Evolutionary conservation across 768 basidiomycete species (phyloP), one percentile per base, ranked within the genome.

Genomic region (Podaxis sp.): DNA sequence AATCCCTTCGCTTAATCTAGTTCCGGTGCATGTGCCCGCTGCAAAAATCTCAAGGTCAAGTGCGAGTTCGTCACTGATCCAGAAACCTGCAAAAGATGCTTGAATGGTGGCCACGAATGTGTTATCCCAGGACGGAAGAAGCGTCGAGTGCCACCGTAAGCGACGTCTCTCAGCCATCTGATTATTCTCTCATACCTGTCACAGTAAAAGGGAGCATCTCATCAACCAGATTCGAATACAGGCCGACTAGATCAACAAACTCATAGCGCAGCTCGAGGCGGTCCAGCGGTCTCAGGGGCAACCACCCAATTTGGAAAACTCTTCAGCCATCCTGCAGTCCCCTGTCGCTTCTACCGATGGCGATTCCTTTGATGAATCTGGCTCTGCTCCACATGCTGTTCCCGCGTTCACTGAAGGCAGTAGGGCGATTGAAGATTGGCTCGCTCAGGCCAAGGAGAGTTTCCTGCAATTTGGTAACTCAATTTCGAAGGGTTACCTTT

Each of bases 61-160:
- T 93, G 91, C 71, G 90, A 91, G 73, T 89, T 90, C 73, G 84
- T 78, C 71, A 83, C 83, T 13, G 87, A 89, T 55, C 84, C 80
- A 13, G 89, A 92, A 68, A 85, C 85, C 2, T 93, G 91, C 74
- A 90, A 85, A 70, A 86, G 91, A 11, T 93, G 91, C 68, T 73
- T 83, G 59, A 84, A 84, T 64, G 88, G 87, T 10, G 84, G 83
- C 5, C 86, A 90, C 60, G 88, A 90, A 56, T 93, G 91, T 66
- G 75, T 87, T 46, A 90, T 89, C 55, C 91, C 91, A n/a, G 91
- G 90, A n/a, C 82, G 89, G 65, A 93, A 91, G 74, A 89, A 90
- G 69, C 87, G 91, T 61, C 80, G 87, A 51, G 82, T 87, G 4
- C 91, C 91, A 57, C 91, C 89, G 91, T 93, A 74, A 72, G 88